Conservation (phyloP, 345 rosid genomes). For the Lumnitzera racemosa region DNA sequence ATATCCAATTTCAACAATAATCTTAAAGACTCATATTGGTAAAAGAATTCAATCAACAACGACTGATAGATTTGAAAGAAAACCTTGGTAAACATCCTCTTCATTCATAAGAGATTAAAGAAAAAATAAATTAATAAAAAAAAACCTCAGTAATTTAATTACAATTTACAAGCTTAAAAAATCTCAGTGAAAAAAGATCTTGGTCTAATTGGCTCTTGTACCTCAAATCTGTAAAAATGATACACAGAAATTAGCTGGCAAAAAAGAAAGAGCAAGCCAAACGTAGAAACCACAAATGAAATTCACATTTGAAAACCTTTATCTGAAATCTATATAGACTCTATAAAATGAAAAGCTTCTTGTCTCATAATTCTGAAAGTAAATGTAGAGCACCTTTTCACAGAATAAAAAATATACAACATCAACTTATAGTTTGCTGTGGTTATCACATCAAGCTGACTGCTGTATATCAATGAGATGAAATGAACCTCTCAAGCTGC, state of each 20-base stretch:
- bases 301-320: no score
- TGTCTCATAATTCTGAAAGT: not conserved
- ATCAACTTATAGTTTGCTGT: constrained; percentile 74
- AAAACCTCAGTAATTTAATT: no score
- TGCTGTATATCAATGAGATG: constrained; percentile 95
- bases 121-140: no score
- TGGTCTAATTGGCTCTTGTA: constrained; percentile 62
- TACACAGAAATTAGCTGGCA: not conserved
- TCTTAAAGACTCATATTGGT: no score
- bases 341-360: not conserved
- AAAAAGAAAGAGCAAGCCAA: not conserved
- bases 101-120: no score
- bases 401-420: not conserved
- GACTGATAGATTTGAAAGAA: no score
- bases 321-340: no score
- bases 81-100: no score
- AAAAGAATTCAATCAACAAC: no score
- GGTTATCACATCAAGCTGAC: constrained; percentile 92
- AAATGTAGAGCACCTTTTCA: not conserved
- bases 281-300: no score
- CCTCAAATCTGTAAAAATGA: constrained; percentile 63
- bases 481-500: constrained; percentile 97
- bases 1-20: no score
- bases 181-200: constrained; percentile 90
- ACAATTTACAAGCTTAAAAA: not conserved